Evolutionary conservation across 1,284 basidiomycete genomes (phyloP), one percentile per base, ranked within the genome.

Genomic region (Pterulicium gracile): DNA sequence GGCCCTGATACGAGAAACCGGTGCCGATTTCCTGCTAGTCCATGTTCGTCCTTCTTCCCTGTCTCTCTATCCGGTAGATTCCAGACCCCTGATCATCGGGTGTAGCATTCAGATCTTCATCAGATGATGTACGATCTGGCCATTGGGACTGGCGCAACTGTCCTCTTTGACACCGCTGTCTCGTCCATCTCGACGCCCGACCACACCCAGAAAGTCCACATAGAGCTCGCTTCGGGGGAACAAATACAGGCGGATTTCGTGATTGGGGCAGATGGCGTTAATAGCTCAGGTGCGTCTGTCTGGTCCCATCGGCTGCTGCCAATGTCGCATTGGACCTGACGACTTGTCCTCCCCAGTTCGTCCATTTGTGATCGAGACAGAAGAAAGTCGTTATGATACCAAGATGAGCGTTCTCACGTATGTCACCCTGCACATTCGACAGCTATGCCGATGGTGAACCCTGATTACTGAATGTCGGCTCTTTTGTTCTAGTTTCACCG

Each of bases 1-100:
- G 44, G 70, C 72, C 22, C 64, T 79, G 3, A 65, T 79, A 48
- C 59, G 66, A 45, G 76, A 77, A 49, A 68, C 70, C 0, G 76
- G 76, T 3, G 75, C 69, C 1, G 69, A 74, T 17, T 77, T 76
- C 51, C 56, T 71, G 40, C 56, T 77, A 45, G 66, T 75, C 51
- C 62, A 69, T 53, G 73, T 74, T 48, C 50, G 68, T 58, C 15
- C 21, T 42, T 23, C 27, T 43, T n/a, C 32, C 14, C 10, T 10
- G 10, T 2, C 27, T 41, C 41, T 48, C 47, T 14, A 49, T 23
- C 47, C 22, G 43, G 19, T 43, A 51, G 34, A 53, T 44, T 23
- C 46, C 48, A 7, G 21, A 7, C 21, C 21, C 24, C 40, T 57
- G 55, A 42, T 50, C 40, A 43, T 50, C 49, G 46, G 32, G 43